Evolutionary conservation across 805 yeast genomes (phyloP), one percentile per base, ranked within the genome.

Genomic region (Crinitomyces ghanaensis): DNA sequence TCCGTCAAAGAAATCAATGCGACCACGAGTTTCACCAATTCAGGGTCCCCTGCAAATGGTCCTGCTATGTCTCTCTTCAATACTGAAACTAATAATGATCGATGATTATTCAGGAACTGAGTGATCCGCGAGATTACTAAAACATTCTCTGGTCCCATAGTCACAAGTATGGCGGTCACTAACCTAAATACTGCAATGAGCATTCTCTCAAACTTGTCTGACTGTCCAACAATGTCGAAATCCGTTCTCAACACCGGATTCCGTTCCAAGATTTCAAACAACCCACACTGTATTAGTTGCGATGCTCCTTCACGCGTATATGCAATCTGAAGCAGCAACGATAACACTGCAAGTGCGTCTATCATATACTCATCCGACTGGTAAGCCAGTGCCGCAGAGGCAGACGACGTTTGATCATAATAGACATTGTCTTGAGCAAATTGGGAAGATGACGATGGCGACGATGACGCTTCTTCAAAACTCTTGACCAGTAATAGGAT

Each of bases 221-320:
- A 40, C 74, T 81, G 30, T 73, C 50, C 16, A 68, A 93, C 94
- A 22, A 84, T 59, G 49, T 80, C 95, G 1, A 91, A 85, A 52
- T 86, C 95, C 25, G 76, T 64, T 22, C 61, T 52, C 28, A 83
- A 57, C 41, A 84, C 69, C 13, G 57, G 57, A 25, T 77, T 70
- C 8, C 68, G 61, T 36, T 64, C 68, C 34, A 86, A 61, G 1
- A 72, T 61, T 12, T 72, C 67, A 51, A 85, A 76, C 5, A 88
- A 53, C 31, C 78, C 88, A 44, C 78, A 70, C 45, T 83, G 84
- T 16, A 85, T 56, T 34, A 88, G 59, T 35, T 75, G 77, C 31
- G 72, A 70, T 0, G 96, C 85, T 3, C 98, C 97, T 6, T 53
- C 49, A 41, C 81, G 72, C 0, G 80, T 71, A 48, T 79, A 83